Evolutionary conservation across 495 filamentous ascomycete genomes (phyloP).

Genomic region (Penicillium egyptiacum): DNA sequence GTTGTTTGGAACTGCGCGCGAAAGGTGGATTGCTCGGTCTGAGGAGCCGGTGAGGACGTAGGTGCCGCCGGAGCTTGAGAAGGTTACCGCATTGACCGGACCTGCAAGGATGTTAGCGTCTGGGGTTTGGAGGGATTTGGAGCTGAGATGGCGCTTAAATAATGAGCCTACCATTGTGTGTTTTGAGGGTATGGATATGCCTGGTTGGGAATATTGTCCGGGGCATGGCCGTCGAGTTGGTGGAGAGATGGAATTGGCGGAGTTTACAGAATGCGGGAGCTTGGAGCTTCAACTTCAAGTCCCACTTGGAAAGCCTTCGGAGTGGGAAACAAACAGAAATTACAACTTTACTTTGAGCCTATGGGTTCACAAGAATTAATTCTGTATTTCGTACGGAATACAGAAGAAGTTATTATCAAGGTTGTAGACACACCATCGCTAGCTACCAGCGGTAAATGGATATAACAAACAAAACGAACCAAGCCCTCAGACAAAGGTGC

Average conservation of each 20-base stretch:
- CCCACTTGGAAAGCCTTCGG: neutral
- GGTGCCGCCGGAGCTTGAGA: constrained; percentile 39
- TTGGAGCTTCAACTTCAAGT: constrained; percentile 8
- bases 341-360: neutral
- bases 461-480: constrained; percentile 39
- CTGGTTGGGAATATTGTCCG: constrained; percentile 34
- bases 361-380: constrained; percentile 21
- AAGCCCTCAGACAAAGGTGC: constrained; percentile 31
- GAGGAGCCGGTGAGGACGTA: constrained; percentile 80
- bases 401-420: constrained; percentile 51
- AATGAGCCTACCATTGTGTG: constrained; percentile 41
- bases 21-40: constrained; percentile 82
- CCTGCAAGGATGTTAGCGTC: constrained; percentile 22
- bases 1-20: constrained; percentile 58
- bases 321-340: neutral
- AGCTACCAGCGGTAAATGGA: constrained; percentile 48
- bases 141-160: too few relatives aligned
- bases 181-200: constrained; percentile 47
- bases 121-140: constrained; percentile 1
- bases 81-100: constrained; percentile 44
- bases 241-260: constrained; percentile 4
- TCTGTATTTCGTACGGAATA: constrained; percentile 43
- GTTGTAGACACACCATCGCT: constrained; percentile 51
- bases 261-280: constrained; percentile 10
- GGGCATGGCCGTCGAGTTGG: constrained; percentile 31